These are phyloP conservation scores for Penicillium flavigenum DNA, from an alignment of 495 filamentous ascomycete genomes.

Conservation along the genomic window DNA sequence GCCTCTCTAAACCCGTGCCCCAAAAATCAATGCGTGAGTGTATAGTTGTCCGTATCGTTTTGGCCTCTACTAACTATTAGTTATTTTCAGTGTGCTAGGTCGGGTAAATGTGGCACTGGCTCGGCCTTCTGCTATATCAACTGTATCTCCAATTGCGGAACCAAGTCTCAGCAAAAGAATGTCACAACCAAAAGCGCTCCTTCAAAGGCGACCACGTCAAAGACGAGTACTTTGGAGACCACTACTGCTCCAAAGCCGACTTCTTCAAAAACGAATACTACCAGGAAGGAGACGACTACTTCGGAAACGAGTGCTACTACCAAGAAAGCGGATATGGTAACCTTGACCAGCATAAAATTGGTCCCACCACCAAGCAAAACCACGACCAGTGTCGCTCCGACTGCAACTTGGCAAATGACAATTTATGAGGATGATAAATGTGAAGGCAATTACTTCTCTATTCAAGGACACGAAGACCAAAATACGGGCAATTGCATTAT, in stretches of 20 bases:
- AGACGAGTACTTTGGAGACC: neutral
- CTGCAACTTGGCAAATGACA: neutral
- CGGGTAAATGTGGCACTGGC: slow-evolving; percentile 12
- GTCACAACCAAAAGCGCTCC: neutral
- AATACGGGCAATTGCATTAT: neutral
- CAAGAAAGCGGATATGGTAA: neutral
- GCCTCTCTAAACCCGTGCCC: slow-evolving; percentile 20
- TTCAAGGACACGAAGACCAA: slow-evolving; percentile 14
- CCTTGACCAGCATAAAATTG: too few relatives aligned
- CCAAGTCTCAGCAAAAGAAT: neutral
- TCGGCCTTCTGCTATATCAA: neutral
- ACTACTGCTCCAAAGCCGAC: neutral
- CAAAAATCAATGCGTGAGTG: slow-evolving; percentile 16
- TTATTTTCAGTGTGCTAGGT: neutral
- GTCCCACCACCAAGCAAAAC: neutral
- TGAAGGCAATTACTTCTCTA: slow-evolving; percentile 3
- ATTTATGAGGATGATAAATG: neutral
- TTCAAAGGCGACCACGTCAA: neutral
- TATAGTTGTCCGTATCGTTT: too few relatives aligned
- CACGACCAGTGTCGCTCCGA: neutral
- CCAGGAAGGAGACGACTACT: neutral
- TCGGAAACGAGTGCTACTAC: neutral
- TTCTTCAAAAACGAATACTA: neutral
- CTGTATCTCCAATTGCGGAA: neutral
- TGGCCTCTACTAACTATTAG: neutral